Evolutionary conservation across 1,284 basidiomycete species (phyloP), one percentile per base, ranked within the genome.

Genomic region (Phellinidium pouzarii): DNA sequence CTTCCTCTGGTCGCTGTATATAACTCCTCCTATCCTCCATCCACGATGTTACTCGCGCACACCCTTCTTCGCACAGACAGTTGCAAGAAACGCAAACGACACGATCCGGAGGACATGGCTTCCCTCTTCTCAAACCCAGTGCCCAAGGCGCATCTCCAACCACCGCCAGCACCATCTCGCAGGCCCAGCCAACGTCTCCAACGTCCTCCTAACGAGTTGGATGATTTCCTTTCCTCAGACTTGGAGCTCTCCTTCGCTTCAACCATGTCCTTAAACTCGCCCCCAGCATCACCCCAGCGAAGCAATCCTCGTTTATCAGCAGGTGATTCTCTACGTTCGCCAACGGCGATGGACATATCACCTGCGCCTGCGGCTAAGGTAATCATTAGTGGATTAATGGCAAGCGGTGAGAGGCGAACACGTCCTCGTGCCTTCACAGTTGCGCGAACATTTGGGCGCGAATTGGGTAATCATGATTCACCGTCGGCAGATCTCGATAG

Each of bases 201-300:
- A 45, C 68, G 65, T 41, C 62, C 66, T 44, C 67, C 65, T 53
- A 74, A 79, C 61, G 79, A 84, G 50, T 64, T 79, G 50, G 80
- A 87, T 56, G 78, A 82, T 40, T 83, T 81, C 64, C 72, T 82
- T 44, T 80, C 80, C 25, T 84, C 81, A 11, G 83, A 87, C 61
- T 75, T 89, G 42, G 87, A 90, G 63, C 71, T 80, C 40, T 90
- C 87, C 14, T 90, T 90, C 63, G 85, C 85, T 11, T 87, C 86
- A 25, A 86, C 76, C 58, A 82, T 90, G 66, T 89, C 87, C 5
- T 69, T 90, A 43, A 76, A 85, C 62, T 87, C 86, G 23, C 84
- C 87, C 34, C 71, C 77, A 8, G 68, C 43, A 65, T 82, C 52
- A 61, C 73, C 26, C 67, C 73, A 31, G 76, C 80, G 34, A 67